These are phyloP conservation scores for Epicoccum nigrum DNA, from an alignment of 2,329 filamentous ascomycete species.

Conservation along the genomic window DNA sequence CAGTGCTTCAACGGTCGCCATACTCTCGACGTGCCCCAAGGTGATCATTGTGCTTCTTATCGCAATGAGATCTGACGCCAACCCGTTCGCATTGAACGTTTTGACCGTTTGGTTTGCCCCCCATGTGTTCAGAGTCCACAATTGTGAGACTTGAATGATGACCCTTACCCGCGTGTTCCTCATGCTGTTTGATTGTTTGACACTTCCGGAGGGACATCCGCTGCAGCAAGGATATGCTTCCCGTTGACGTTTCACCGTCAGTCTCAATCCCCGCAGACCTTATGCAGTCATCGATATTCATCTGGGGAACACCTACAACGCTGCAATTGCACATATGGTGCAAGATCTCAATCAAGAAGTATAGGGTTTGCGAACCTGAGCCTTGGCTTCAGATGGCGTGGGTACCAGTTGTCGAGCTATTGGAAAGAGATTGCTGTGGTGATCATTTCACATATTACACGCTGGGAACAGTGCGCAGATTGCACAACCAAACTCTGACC, in stretches of 20 bases:
- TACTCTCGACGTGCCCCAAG: neutral
- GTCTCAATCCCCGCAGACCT: slow-evolving; percentile 5
- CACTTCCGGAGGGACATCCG: neutral
- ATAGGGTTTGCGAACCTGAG: neutral
- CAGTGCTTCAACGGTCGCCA: neutral
- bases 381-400: neutral
- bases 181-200: slow-evolving; percentile 5
- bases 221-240: slow-evolving; percentile 10
- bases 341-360: neutral
- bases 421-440: slow-evolving; percentile 1
- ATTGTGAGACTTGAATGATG: slow-evolving; percentile 17
- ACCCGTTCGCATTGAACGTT: neutral
- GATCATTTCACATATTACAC: neutral
- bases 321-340: neutral
- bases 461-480: neutral
- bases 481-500: neutral
- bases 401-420: neutral
- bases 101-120: slow-evolving; percentile 3
- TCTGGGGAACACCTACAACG: slow-evolving; percentile 8
- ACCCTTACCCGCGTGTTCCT: slow-evolving; percentile 7
- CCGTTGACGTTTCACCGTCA: slow-evolving; percentile 8
- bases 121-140: slow-evolving; percentile 8
- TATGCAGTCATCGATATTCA: slow-evolving; percentile 9
- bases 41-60: neutral
- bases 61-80: neutral